Conservation (phyloP, 2,329 filamentous ascomycete genomes). For the Exophiala sp. region DNA sequence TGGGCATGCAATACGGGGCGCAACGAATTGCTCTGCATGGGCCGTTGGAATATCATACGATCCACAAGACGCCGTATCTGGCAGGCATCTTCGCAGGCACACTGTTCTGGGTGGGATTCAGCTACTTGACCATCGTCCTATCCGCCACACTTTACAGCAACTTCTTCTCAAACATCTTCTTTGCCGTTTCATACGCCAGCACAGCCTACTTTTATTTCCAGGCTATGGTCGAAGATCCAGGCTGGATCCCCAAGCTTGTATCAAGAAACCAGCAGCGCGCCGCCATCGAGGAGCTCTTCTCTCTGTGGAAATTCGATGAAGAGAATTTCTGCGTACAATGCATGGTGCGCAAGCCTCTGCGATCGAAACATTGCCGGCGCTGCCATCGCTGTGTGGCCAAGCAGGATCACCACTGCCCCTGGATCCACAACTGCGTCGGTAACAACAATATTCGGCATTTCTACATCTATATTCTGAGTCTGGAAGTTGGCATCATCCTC, state of each 20-base stretch:
- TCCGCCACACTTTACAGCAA: slow-evolving; percentile 67
- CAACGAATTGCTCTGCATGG: slow-evolving; percentile 77
- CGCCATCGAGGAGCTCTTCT: slow-evolving; percentile 81
- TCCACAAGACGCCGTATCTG: slow-evolving; percentile 93
- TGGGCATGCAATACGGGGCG: slow-evolving; percentile 69
- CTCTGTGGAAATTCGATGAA: slow-evolving; percentile 86
- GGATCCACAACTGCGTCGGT: slow-evolving; percentile 95
- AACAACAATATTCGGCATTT: slow-evolving; percentile 97
- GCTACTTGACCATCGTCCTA: slow-evolving; percentile 72
- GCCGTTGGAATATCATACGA: slow-evolving; percentile 79
- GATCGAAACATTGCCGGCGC: slow-evolving; percentile 92
- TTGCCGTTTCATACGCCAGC: slow-evolving; percentile 60
- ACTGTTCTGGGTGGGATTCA: slow-evolving; percentile 72
- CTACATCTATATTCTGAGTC: slow-evolving; percentile 76
- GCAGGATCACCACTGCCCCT: slow-evolving; percentile 96
- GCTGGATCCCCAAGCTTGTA: slow-evolving; percentile 85
- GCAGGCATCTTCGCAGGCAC: slow-evolving; percentile 89
- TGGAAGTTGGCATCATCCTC: slow-evolving; percentile 70
- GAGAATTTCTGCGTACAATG: slow-evolving; percentile 89
- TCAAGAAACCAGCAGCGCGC: slow-evolving; percentile 87
- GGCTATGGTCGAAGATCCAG: slow-evolving; percentile 84
- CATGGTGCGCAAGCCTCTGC: slow-evolving; percentile 87
- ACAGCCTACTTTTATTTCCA: slow-evolving; percentile 83
- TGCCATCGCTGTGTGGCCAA: slow-evolving; percentile 92
- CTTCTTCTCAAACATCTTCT: slow-evolving; percentile 74